Percentiles rank a stretch among this genome's conserved stretches.
Evolutionary conservation across 495 filamentous ascomycete genomes (phyloP).

Genomic region (Aspergillus leporis): DNA sequence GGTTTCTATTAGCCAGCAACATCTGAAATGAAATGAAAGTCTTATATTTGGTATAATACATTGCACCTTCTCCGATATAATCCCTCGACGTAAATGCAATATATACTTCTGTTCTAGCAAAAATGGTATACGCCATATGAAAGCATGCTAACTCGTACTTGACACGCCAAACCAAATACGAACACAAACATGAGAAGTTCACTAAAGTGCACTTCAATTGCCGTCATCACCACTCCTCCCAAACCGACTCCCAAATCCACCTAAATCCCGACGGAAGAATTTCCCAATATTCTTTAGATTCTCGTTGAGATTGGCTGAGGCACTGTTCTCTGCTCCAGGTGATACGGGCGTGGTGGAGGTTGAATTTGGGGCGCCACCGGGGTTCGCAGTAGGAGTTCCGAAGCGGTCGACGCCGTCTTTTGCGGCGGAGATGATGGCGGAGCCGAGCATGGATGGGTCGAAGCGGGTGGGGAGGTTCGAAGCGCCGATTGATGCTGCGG

Average conservation of each 20-base stretch:
- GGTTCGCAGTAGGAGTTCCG: conserved; percentile 53
- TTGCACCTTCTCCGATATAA: not conserved
- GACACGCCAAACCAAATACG: not conserved
- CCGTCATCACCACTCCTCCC: conserved; percentile 44
- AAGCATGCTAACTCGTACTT: not conserved
- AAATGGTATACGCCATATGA: not conserved
- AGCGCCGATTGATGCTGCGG: conserved; percentile 44
- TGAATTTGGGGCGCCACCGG: conserved; percentile 3
- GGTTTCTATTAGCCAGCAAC: not conserved
- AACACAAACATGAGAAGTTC: not conserved
- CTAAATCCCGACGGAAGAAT: conserved; percentile 89
- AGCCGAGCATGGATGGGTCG: conserved; percentile 73
- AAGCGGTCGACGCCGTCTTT: conserved; percentile 89
- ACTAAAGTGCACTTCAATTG: not conserved
- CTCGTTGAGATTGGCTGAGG: conserved; percentile 72
- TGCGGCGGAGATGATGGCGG: conserved; percentile 75
- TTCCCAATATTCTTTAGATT: conserved; percentile 94
- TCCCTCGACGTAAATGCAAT: not conserved
- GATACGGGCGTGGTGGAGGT: conserved; percentile 12
- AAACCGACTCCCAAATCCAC: conserved; percentile 77
- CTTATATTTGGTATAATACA: not conserved
- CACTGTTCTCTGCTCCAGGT: conserved; percentile 22
- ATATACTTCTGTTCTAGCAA: not conserved
- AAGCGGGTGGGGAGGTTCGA: conserved; percentile 57
- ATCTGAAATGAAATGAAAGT: not conserved